A percentile compares a stretch with the other conserved stretches of the same genome.
Evolutionary conservation across 2,329 filamentous ascomycete species (phyloP).

Genomic region (Epichloe glyceriae): DNA sequence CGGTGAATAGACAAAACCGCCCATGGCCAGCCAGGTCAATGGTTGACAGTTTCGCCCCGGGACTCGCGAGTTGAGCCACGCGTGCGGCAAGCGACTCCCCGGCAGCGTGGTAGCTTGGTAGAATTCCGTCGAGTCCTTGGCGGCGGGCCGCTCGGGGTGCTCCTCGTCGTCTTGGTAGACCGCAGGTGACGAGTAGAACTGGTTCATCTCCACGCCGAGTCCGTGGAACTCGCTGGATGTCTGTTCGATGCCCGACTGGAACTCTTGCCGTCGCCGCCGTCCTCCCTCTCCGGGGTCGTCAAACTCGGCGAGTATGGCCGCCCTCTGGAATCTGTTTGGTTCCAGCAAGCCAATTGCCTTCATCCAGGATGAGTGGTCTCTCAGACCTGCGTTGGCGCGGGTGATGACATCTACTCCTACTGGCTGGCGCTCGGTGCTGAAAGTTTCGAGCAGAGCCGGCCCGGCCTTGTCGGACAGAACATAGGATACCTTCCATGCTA

Average conservation of each 20-base stretch:
- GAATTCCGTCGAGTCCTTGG: constrained; percentile 28
- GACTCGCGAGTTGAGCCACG: constrained; percentile 41
- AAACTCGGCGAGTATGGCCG: constrained; percentile 26
- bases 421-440: constrained; percentile 33
- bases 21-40: constrained; percentile 47
- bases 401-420: constrained; percentile 34
- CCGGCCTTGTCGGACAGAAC: constrained; percentile 22
- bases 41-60: constrained; percentile 38
- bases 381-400: constrained; percentile 43
- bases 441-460: constrained; percentile 28
- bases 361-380: constrained; percentile 35
- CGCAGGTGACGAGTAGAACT: constrained; percentile 34
- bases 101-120: constrained; percentile 41
- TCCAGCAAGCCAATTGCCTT: constrained; percentile 31
- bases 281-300: constrained; percentile 24
- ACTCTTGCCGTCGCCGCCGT: constrained; percentile 20
- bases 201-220: constrained; percentile 47
- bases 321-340: constrained; percentile 25
- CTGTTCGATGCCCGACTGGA: constrained; percentile 28
- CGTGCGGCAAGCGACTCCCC: constrained; percentile 47
- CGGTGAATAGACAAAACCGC: constrained; percentile 35
- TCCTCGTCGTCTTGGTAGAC: constrained; percentile 35
- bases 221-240: constrained; percentile 39
- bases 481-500: constrained; percentile 42
- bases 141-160: constrained; percentile 8